Evolutionary conservation across 495 filamentous ascomycete genomes (phyloP).

Genomic region (Aspergillus conjunctus): DNA sequence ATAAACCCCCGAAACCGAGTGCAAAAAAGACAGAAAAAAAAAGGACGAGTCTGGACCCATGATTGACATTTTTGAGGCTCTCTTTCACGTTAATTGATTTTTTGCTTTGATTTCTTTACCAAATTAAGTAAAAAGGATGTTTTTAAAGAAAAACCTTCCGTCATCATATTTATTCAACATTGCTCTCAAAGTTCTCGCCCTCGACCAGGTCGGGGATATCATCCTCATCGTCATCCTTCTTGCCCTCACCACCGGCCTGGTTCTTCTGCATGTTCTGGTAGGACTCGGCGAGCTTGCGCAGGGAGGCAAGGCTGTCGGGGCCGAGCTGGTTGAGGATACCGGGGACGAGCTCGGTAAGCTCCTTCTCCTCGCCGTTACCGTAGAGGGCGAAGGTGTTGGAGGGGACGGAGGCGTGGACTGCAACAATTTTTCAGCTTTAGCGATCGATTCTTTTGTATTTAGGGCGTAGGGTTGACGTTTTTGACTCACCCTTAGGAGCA

Average conservation of each 20-base stretch:
- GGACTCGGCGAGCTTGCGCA: slow-evolving; percentile 97
- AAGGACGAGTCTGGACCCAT: too few relatives aligned
- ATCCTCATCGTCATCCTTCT: slow-evolving; percentile 77
- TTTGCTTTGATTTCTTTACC: slow-evolving; percentile 4
- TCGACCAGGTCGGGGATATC: slow-evolving; percentile 96
- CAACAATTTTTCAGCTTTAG: background rate
- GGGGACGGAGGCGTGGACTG: slow-evolving; percentile 94
- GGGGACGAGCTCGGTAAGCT: slow-evolving; percentile 98
- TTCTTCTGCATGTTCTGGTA: slow-evolving; percentile 99
- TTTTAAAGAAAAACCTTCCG: background rate
- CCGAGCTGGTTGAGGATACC: slow-evolving; percentile 99
- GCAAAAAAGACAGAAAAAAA: too few relatives aligned
- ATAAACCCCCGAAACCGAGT: too few relatives aligned
- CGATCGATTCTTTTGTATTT: background rate
- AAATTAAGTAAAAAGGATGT: background rate
- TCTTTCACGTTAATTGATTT: slow-evolving; percentile 3
- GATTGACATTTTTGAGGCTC: too few relatives aligned
- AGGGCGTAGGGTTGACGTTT: background rate
- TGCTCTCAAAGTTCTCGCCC: slow-evolving; percentile 95
- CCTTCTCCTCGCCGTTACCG: slow-evolving; percentile 98
- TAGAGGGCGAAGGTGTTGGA: slow-evolving; percentile 99
- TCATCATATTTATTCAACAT: slow-evolving; percentile 71
- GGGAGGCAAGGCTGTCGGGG: slow-evolving; percentile 94
- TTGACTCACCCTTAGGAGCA: slow-evolving; percentile 82
- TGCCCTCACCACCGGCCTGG: slow-evolving; percentile 66